Base-by-base conservation (phyloP, 441 rosid species). In the Pelargonium fulgidum region DNA sequence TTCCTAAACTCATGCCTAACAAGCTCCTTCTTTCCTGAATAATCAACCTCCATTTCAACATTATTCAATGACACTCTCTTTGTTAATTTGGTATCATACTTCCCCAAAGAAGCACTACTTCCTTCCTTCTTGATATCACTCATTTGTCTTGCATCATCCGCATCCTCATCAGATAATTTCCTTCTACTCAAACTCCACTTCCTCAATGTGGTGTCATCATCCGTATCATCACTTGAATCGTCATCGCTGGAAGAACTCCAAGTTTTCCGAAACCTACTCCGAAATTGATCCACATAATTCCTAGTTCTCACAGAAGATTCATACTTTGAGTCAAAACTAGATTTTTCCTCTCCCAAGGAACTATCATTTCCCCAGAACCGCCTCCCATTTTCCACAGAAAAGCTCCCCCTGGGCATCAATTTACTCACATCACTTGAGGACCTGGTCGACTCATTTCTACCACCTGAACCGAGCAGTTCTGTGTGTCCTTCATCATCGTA, bases 101-200 rank as follows among this genome's bases (percentile, higher is more conserved):
- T 87, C 20, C 91, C 97, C 66, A 92, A 80, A 2, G 97, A 81
- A 10, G 97, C 91, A 7, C 87, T 84, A 70, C 93, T 84, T 36
- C 91, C 87, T 11, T 74, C 71, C 73, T 33, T 86, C 81, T 71
- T 83, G 70, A 79, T 62, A 70, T 82, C 85, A 59, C 72, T 76
- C 83, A 80, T 79, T 41, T 77, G 84, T 68, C 50, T 82, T 17
- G 19, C n/a, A 54, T 16, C 84, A 71, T 80, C 77, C 75, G 72
- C 62, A 68, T 65, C 68, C 74, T 22, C 64, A 71, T 16, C 74
- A 8, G 61, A 54, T 17, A 19, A 66, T 71, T 67, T 68, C 75
- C 72, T 13, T 67, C 78, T 1, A 44, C 73, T 4, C 76, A 20
- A 6, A 13, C n/a, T 4, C 1, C 1, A 8, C 41, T 33, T 64